phyloP scores from a whole-genome alignment of 306 rosid genomes.

The Malus asiatica region DNA sequence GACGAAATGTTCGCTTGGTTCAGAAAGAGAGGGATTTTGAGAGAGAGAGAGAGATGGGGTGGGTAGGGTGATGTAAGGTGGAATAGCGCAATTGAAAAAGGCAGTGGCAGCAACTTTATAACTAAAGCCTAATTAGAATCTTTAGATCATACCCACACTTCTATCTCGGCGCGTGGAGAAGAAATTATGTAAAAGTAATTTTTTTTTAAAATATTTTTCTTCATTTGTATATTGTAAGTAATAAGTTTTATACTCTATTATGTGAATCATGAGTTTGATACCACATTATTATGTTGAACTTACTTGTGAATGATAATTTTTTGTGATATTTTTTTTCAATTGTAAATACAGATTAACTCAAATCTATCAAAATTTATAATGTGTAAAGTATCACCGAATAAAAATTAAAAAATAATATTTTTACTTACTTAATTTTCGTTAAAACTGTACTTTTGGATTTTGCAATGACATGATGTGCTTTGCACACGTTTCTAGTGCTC shows the following conservation, averaged over 20 bases:
- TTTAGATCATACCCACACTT: background rate
- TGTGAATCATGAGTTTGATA: too few species aligned
- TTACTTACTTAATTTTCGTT: background rate
- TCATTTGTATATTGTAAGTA: too few species aligned
- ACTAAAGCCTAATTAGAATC: slow-evolving; percentile 10
- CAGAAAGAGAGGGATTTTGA: background rate
- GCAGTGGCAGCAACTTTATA: slow-evolving; percentile 25
- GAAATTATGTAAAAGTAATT: background rate
- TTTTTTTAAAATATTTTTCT: too few species aligned
- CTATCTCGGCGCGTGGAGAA: slow-evolving; percentile 17
- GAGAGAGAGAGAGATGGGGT: background rate
- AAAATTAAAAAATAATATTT: too few species aligned
- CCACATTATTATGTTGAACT: too few species aligned
- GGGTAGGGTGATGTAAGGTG: background rate
- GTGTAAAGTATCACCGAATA: too few species aligned
- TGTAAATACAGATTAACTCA: too few species aligned
- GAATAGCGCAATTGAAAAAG: background rate
- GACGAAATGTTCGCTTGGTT: background rate
- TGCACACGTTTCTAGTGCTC: background rate
- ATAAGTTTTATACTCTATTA: too few species aligned
- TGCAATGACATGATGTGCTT: background rate
- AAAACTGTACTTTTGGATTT: background rate
- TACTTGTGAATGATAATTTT: too few species aligned
- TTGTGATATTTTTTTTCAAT: too few species aligned
- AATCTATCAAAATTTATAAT: too few species aligned